Base-by-base conservation (phyloP, 257 asterid genomes). In the Plantago elongata region DNA sequence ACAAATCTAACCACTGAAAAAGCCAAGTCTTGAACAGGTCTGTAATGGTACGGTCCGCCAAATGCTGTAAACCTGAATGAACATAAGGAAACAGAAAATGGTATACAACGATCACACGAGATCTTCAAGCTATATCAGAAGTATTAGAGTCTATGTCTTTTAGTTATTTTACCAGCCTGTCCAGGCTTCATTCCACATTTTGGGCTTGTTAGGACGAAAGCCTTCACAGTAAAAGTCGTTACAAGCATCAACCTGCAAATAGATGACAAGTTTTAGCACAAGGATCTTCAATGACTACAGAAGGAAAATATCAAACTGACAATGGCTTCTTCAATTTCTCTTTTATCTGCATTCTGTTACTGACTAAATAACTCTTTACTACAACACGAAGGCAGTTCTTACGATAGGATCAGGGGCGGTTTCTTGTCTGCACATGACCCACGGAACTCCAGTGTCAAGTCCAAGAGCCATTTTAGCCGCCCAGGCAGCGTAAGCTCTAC, bases 391-490 rank as follows among this genome's bases (percentile, higher is more conserved):
- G 30, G 30, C 61, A 61, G 54, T 62, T 59, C 69, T 68, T 74
- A 92, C 99, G 14, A 89, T 83, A 38, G 96, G 90, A 74, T 85
- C 94, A 13, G 97, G 99, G 52, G 95, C 97, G n/a, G 89, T 83
- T 38, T 86, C 89, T 79, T 89, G 99, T 60, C 89, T 92, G 79
- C 99, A 92, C 97, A 92, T 92, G 65, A 89, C 81, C 99, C 99
- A 92, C 6, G 99, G 99, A 16, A 89, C 99, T 30, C 95, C 97
- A 17, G 97, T 92, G 29, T 83, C 60, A 58, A 78, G 89, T 51
- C 79, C 83, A 29, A 84, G 89, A 45, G 99, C 97, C 97, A 92
- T 79, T 71, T 84, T 70, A 40, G 99, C 96, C 9, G 94, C 84
- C 99, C 99, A 92, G 16, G 87, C 81, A 11, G 88, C 68, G 61